phyloP scores from a whole-genome alignment of 345 rosid species.

The Anastatica hierochuntica region DNA sequence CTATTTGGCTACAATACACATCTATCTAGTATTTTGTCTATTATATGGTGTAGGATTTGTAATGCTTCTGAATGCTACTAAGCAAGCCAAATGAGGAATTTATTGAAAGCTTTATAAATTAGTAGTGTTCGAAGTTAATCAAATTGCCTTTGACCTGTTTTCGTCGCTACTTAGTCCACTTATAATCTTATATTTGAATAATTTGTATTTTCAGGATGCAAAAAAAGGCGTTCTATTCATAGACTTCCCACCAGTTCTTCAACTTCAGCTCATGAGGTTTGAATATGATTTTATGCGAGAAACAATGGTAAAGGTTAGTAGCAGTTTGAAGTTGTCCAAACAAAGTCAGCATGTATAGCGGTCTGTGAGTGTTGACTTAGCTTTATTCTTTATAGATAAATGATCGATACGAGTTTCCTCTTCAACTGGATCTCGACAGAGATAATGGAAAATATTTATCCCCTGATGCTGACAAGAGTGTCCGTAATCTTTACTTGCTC shows the following conservation, averaged over 20 bases:
- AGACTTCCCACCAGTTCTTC: slow-evolving; percentile 97
- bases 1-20: not conserved
- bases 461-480: slow-evolving; percentile 85
- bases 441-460: slow-evolving; percentile 77
- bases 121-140: not conserved
- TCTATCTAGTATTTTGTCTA: not conserved
- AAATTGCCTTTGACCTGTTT: not conserved
- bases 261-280: slow-evolving; percentile 90
- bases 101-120: not conserved
- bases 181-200: not conserved
- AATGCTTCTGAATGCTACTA: not conserved
- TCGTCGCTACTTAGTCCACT: not conserved
- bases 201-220: slow-evolving; percentile 59
- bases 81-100: slow-evolving; percentile 9
- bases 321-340: not conserved
- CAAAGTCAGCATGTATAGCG: not conserved
- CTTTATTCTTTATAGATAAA: slow-evolving; percentile 55
- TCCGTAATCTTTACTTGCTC: slow-evolving; percentile 84
- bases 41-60: not conserved
- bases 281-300: slow-evolving; percentile 97
- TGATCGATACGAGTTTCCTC: slow-evolving; percentile 95
- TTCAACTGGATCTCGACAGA: slow-evolving; percentile 89
- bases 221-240: slow-evolving; percentile 89
- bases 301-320: slow-evolving; percentile 89
- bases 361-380: not conserved